Evolutionary conservation across 2,329 filamentous ascomycete species (phyloP), one percentile per base, ranked within the genome.

Genomic region (Didymella sp.): DNA sequence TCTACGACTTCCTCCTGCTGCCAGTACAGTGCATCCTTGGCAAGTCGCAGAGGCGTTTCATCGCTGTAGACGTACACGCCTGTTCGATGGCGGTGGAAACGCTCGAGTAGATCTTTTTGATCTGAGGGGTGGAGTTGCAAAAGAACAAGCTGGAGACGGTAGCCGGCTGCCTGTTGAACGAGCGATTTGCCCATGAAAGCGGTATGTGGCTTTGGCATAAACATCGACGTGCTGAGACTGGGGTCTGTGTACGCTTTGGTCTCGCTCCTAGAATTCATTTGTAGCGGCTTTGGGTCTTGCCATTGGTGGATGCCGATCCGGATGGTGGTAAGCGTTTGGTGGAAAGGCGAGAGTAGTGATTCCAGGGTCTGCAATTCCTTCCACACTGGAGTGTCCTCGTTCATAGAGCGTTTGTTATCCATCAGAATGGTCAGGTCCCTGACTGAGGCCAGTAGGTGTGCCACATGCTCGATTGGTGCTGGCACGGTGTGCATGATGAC

Each of bases 251-350:
- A 57, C 0, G 15, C 11, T 37, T 57, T 49, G 0, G 43, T 57
- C n/a, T 52, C 48, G 37, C 28, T 43, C 11, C 54, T 19, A 4
- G 54, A 57, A 25, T 41, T 48, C 54, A 57, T 57, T 15, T 57
- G 54, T 2, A 57, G 19, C 4, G 54, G 54, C 7, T 43, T 28
- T 7, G 54, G 54, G 9, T 57, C 54, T 22, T 57, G 48, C 43
- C 54, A 52, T 21, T 57, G 54, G 15, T 57, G 54, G 17, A 57
- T 49, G 12, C 48, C 54, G n/a, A 57, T 19, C 19, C 54, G 54
- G 8, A 57, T 40, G 4, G 48, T 57, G 21, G 48, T n/a, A 0
- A 57, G 21, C 8, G 38, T 52, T 4, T 57, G 43, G n/a, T 49
- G 43, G 30, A 57, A 57, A 0, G 54, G 54, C 6, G 38, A 52